Evolutionary conservation across 148 eudicot genomes (phyloP), one percentile per base, ranked within the genome.

Genomic region (Diospyros lotus): DNA sequence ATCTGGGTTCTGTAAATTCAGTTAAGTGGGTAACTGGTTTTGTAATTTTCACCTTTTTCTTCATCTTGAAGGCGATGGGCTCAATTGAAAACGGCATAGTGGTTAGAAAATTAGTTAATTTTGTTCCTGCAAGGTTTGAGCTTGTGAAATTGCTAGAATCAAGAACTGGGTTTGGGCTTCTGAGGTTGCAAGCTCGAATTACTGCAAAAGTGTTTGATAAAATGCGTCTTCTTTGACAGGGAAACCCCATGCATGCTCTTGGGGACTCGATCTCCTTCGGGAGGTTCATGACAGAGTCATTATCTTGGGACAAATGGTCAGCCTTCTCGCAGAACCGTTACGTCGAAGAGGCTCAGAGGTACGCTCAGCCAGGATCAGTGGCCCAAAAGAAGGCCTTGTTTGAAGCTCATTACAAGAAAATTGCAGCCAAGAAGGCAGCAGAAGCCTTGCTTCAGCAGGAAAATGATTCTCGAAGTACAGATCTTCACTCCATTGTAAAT

Each of bases 301-400:
- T 94, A 60, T 79, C 91, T 59, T 94, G 98, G 98, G 98, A 94
- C n/a, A 92, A 83, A 86, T 94, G 97, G 98, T 90, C 98, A 1
- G 54, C 88, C 13, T 94, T 92, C 79, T 55, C 90, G 39, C 88
- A 88, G 64, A 94, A 92, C 68, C 84, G 89, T 1, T 87, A 92
- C 4, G 93, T 92, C 0, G 94, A 92, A 60, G 98, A 94, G 67
- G 98, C 96, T 0, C 87, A 89, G 79, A 90, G 88, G 68, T 94
- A 89, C 58, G 85, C 98, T 0, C 84, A 77, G 75, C 95, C 93
- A 0, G 98, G 98, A 4, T 94, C 98, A 1, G 98, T 94, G 45
- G 95, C 94, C 4, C 90, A 92, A 75, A 94, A 92, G 82, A 94
- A 94, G 71, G 98, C 97, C 14, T 94, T 88, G 69, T 94, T 94